phyloP scores from a whole-genome alignment of 768 basidiomycete genomes.

The Leucosporidium creatinivorum region DNA sequence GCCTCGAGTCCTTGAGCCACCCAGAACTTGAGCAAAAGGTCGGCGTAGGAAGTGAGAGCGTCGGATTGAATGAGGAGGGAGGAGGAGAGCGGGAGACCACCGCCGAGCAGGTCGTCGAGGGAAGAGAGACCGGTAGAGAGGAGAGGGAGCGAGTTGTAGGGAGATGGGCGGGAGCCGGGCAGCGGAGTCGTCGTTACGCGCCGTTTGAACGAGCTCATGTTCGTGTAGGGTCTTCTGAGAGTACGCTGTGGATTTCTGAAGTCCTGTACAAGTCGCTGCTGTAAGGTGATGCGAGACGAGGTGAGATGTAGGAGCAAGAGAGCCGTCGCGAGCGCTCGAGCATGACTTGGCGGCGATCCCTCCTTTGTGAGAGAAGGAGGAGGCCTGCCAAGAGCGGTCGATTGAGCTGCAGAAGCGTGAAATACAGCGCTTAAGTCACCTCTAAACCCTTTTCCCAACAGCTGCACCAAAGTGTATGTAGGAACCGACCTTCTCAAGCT shows the following conservation, averaged over 20 bases:
- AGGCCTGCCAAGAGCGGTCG: too few relatives aligned
- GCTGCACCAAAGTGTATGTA: too few relatives aligned
- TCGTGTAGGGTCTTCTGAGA: not conserved
- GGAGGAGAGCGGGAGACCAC: slow-evolving; percentile 76
- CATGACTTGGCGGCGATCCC: too few relatives aligned
- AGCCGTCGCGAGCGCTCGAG: too few relatives aligned
- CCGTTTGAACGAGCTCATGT: slow-evolving; percentile 42
- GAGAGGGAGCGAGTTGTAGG: slow-evolving; percentile 39
- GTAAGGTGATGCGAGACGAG: too few relatives aligned
- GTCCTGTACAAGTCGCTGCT: too few relatives aligned
- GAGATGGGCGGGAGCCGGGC: slow-evolving; percentile 40
- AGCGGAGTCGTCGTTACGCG: slow-evolving; percentile 31
- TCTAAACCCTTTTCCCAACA: too few relatives aligned
- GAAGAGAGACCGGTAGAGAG: slow-evolving; percentile 82
- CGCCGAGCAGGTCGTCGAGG: slow-evolving; percentile 89
- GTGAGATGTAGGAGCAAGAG: too few relatives aligned
- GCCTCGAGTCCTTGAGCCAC: slow-evolving; percentile 74
- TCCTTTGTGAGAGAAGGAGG: too few relatives aligned
- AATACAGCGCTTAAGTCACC: too few relatives aligned
- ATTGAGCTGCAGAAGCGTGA: too few relatives aligned
- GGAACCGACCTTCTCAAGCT: too few relatives aligned
- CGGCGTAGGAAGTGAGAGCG: slow-evolving; percentile 72
- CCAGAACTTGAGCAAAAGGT: slow-evolving; percentile 79
- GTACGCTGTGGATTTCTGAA: not conserved
- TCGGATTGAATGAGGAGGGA: slow-evolving; percentile 74